Conservation (phyloP, 495 filamentous ascomycete genomes). For the Pyronema domesticum region DNA sequence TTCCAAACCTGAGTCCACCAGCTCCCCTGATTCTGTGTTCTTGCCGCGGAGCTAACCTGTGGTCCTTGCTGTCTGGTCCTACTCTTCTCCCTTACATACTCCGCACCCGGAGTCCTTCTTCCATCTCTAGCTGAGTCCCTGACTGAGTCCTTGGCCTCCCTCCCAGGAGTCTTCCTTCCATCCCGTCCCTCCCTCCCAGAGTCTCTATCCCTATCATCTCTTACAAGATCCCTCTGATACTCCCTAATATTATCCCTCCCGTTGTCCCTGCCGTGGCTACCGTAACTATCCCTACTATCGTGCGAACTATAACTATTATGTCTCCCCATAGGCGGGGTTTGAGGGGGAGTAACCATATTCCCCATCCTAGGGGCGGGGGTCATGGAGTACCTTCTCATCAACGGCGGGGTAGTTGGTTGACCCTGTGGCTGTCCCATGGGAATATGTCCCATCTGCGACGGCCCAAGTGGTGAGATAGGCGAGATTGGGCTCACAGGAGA, state of each 20-base stretch:
- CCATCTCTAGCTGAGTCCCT: too few relatives aligned
- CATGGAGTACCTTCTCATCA: neutral
- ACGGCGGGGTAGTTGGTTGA: too few relatives aligned
- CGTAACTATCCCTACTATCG: too few relatives aligned
- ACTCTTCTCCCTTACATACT: too few relatives aligned
- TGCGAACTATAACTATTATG: neutral
- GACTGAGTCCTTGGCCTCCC: too few relatives aligned
- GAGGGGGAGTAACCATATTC: neutral
- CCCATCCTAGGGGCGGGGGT: neutral
- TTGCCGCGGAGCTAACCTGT: constrained; percentile 7
- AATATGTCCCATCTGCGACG: neutral
- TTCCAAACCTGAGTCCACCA: constrained; percentile 21
- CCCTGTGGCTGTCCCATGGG: too few relatives aligned
- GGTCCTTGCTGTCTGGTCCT: neutral
- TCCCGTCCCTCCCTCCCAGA: too few relatives aligned
- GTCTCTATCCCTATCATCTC: neutral
- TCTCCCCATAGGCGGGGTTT: neutral
- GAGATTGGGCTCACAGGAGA: constrained; percentile 16
- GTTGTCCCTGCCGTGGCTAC: too few relatives aligned
- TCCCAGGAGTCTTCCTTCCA: too few relatives aligned
- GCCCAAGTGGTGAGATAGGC: constrained; percentile 3
- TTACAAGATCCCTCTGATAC: neutral
- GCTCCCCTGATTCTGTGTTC: constrained; percentile 5
- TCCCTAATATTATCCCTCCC: neutral
- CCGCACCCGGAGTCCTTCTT: too few relatives aligned